Percentiles rank a stretch among this genome's conserved stretches.
phyloP scores from a whole-genome alignment of 805 yeast genomes.

The Cyberlindnera xishuangbannaensis region DNA sequence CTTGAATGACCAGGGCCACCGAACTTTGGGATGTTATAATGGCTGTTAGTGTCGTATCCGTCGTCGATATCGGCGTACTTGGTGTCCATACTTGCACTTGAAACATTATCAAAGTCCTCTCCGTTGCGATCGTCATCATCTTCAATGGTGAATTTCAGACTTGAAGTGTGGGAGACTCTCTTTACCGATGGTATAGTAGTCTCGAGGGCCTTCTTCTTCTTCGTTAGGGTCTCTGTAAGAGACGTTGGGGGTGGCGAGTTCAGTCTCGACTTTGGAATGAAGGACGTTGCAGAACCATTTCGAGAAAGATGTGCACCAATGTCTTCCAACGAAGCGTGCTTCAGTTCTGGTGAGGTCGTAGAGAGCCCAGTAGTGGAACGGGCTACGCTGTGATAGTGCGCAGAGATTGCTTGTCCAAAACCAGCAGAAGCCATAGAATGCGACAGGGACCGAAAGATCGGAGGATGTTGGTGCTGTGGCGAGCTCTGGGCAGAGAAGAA shows the following conservation, averaged over 20 bases:
- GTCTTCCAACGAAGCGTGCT: neutral
- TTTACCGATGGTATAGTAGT: constrained; percentile 11
- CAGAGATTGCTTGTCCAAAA: too few relatives aligned
- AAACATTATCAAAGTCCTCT: neutral
- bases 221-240: constrained; percentile 6
- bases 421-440: neutral
- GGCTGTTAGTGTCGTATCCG: constrained; percentile 11
- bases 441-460: constrained; percentile 5
- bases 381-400: constrained; percentile 1
- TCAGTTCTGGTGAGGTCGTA: constrained; percentile 2
- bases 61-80: constrained; percentile 12
- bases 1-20: constrained; percentile 78
- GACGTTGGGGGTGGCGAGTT: constrained; percentile 20
- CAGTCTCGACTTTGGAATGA: constrained; percentile 39
- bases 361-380: constrained; percentile 6
- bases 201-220: constrained; percentile 7
- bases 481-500: constrained; percentile 16
- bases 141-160: constrained; percentile 10
- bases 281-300: constrained; percentile 19
- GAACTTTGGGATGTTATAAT: constrained; percentile 38
- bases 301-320: constrained; percentile 6
- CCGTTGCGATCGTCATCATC: constrained; percentile 4
- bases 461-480: constrained; percentile 6
- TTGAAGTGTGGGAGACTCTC: constrained; percentile 9
- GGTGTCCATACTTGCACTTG: constrained; percentile 3